Evolutionary conservation across 208 protist species (phyloP), one percentile per base, ranked within the genome.

Genomic region (Baffinella frigidus): DNA sequence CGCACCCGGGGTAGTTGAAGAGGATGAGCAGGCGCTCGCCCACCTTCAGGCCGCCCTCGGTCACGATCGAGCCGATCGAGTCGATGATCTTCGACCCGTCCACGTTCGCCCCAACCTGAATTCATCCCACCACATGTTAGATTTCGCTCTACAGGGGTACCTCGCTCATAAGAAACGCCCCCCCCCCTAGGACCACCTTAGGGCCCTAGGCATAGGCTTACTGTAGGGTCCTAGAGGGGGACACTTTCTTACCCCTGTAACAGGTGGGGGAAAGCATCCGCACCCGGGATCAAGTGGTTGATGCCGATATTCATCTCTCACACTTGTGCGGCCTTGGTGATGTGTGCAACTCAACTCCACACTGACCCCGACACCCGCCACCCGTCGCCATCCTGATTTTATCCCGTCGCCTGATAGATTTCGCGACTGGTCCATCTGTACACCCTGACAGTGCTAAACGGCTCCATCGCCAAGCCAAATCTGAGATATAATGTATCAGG

Each of bases 61-160:
- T 30, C 56, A 64, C 24, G 56, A 64, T 20, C 20, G 77, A 87
- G 43, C 77, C 77, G 36, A 87, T 87, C n/a, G 77, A 87, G n/a
- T 87, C 77, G 48, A 87, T 87, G 1, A 41, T 61, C 77, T 87
- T 87, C 36, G 77, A 87, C 39, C 77, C 77, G 77, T 87, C 77
- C 4, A 87, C 61, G 44, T 87, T 87, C 20, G 77, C 77, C 4
- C 48, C 77, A 61, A 41, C 39, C 71, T 80, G 71, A 77, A n/a
- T 44, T 20, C 35, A 11, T 14, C 35, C 35, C 11, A 41, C 30
- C 30, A 36, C 11, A 36, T 77, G n/a, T 41, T 77, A 11, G 20
- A 77, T 14, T 77, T n/a, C n/a, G n/a, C n/a, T n/a, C n/a, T n/a
- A n/a, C n/a, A n/a, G n/a, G n/a, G n/a, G n/a, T n/a, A n/a, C n/a